Conservation (phyloP, 2,329 filamentous ascomycete genomes). For the Aspergillus sp. region DNA sequence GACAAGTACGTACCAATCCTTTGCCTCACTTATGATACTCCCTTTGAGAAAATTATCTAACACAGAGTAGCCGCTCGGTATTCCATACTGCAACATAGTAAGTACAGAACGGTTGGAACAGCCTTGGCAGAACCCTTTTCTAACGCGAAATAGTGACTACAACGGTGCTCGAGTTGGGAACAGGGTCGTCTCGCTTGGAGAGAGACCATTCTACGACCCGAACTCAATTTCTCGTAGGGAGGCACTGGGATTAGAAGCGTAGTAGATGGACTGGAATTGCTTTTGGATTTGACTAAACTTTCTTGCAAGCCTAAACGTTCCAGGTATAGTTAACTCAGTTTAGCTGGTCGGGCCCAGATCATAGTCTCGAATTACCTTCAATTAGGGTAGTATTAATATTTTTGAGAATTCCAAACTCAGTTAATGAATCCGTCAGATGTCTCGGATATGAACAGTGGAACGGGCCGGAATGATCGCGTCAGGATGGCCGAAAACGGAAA, state of each 20-base stretch:
- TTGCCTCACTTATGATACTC: too few relatives aligned
- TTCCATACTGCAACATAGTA: not conserved
- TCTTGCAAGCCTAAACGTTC: too few relatives aligned
- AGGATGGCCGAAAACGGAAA: not conserved
- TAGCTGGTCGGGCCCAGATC: not conserved
- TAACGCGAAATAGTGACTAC: not conserved
- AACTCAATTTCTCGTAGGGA: not conserved
- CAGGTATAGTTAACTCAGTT: too few relatives aligned
- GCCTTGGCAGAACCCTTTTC: not conserved
- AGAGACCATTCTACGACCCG: not conserved
- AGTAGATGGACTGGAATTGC: not conserved
- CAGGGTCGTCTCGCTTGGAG: not conserved
- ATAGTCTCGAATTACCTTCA: not conserved
- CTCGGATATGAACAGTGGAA: not conserved
- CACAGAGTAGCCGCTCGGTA: not conserved
- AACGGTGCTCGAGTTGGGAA: not conserved
- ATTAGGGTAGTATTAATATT: not conserved
- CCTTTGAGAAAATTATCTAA: not conserved
- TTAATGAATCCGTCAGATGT: not conserved
- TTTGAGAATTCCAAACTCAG: not conserved
- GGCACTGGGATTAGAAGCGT: not conserved
- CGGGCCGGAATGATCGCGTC: not conserved
- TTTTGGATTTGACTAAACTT: too few relatives aligned
- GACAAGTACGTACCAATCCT: conserved; percentile 3
- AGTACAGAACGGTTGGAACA: not conserved